These are phyloP conservation scores for Sorghum bicolor DNA, from an alignment of 176 grass and related monocot species.

Conservation along the genomic window Sorghum_bicolor_NCBIv3 NC_012872.2:60720001-60720500, in stretches of 20 bases:
- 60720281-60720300: not conserved
- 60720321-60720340: not conserved
- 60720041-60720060: not conserved
- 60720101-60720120: not conserved
- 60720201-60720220: too few species aligned
- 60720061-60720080: not conserved
- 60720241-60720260: too few species aligned
- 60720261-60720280: not conserved
- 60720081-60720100: not conserved
- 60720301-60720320: not conserved
- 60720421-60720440: not conserved
- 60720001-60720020: not conserved
- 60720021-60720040: not conserved
- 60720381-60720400: not conserved
- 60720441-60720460: not conserved
- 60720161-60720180: not conserved
- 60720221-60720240: too few species aligned
- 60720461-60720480: too few species aligned
- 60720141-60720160: not conserved
- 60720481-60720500: too few species aligned
- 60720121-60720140: not conserved
- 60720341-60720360: not conserved
- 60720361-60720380: not conserved
- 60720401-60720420: not conserved
- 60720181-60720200: too few species aligned